A percentile compares a stretch with the other conserved stretches of the same genome.
Evolutionary conservation across 2,329 filamentous ascomycete genomes (phyloP).

Genomic region (Tothia fuscella): DNA sequence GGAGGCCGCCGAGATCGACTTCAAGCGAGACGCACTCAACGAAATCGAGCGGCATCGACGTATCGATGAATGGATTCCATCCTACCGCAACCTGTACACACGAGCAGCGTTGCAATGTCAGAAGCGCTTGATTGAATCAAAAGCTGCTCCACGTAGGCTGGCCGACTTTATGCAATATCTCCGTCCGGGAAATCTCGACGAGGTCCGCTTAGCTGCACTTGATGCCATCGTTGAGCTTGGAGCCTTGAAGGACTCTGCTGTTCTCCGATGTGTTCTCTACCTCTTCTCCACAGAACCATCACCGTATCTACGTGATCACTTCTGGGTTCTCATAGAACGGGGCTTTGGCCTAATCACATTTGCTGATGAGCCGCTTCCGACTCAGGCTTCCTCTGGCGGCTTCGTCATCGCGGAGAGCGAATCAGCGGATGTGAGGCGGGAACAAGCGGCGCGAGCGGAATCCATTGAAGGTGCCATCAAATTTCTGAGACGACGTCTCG

Average conservation of each 20-base stretch:
- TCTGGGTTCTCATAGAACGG: constrained; percentile 41
- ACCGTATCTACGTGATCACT: constrained; percentile 42
- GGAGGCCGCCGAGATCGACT: constrained; percentile 34
- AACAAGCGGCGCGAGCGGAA: constrained; percentile 37
- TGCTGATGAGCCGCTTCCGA: constrained; percentile 25
- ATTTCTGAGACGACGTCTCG: constrained; percentile 43
- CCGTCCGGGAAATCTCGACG: constrained; percentile 45
- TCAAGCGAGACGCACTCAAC: constrained; percentile 44
- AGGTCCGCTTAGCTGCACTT: constrained; percentile 48
- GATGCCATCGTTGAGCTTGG: constrained; percentile 44
- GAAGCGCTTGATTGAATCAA: constrained; percentile 40
- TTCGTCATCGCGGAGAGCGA: constrained; percentile 48
- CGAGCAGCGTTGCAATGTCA: constrained; percentile 49
- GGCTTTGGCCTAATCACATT: constrained; percentile 48
- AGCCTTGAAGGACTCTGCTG: constrained; percentile 36
- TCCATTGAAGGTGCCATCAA: constrained; percentile 46
- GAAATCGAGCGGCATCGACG: constrained; percentile 52
- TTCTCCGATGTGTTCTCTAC: constrained; percentile 46
- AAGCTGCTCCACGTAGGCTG: constrained; percentile 39
- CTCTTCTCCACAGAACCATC: constrained; percentile 45
- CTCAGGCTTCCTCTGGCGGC: constrained; percentile 22
- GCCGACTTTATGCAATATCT: constrained; percentile 52
- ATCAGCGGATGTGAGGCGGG: constrained; percentile 35
- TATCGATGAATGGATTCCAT: constrained; percentile 55
- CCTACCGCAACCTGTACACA: constrained; percentile 53